These are phyloP conservation scores for Mimosa bimucronata DNA, from an alignment of 306 rosid species.

Conservation along the genomic window DNA sequence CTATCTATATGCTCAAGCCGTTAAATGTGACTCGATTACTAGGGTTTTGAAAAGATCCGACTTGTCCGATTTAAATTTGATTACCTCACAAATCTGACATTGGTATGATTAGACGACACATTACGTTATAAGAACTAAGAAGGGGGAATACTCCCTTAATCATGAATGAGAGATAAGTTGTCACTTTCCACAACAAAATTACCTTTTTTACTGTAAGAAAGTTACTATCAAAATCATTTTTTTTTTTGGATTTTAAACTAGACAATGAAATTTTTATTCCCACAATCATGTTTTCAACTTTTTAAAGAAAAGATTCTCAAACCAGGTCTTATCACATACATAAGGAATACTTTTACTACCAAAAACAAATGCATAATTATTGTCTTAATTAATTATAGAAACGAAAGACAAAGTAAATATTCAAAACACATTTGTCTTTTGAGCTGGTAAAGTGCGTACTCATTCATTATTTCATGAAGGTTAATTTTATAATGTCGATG, in stretches of 20 bases:
- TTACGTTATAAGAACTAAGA: not conserved
- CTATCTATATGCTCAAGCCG: too few species aligned
- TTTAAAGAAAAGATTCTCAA: not conserved
- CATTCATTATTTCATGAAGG: conserved; percentile 3
- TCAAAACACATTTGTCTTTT: not conserved
- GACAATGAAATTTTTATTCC: not conserved
- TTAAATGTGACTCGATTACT: too few species aligned
- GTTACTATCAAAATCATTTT: not conserved
- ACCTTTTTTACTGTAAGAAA: not conserved
- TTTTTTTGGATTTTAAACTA: not conserved
- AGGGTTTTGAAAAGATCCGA: too few species aligned
- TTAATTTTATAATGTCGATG: conserved; percentile 7
- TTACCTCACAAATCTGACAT: not conserved
- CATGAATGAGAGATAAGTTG: not conserved
- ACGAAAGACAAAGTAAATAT: not conserved
- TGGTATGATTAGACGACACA: not conserved
- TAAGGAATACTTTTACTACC: not conserved
- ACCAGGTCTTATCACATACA: not conserved
- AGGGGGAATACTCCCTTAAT: too few species aligned
- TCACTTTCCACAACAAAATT: not conserved
- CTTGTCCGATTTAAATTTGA: too few species aligned
- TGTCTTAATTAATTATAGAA: not conserved
- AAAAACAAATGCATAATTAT: not conserved
- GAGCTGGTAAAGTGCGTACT: not conserved
- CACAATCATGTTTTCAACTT: not conserved